These are phyloP conservation scores for Cladophialophora chaetospira DNA, from an alignment of 2,329 filamentous ascomycete species.

Conservation along the genomic window DNA sequence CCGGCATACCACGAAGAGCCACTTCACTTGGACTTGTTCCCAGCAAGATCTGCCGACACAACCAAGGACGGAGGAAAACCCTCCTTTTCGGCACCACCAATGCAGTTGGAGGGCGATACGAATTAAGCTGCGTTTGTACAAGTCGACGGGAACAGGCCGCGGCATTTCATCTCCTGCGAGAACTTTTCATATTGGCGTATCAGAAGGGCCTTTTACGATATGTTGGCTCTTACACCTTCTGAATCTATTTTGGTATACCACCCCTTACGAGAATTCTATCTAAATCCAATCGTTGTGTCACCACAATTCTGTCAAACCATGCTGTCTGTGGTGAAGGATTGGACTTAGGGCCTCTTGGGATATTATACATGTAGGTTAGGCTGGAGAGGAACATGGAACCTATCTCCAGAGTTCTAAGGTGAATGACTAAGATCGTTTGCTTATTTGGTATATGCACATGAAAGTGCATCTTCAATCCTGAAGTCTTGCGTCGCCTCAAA, in stretches of 20 bases:
- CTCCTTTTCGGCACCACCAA: not conserved
- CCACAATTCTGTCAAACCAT: too few species aligned
- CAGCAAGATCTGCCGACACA: not conserved
- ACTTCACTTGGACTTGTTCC: not conserved
- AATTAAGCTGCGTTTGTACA: not conserved
- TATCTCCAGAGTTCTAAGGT: too few species aligned
- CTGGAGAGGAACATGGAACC: too few species aligned
- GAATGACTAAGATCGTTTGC: too few species aligned
- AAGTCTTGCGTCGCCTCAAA: too few species aligned
- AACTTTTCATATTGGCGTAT: not conserved
- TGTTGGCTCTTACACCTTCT: not conserved
- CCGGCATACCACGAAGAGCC: not conserved
- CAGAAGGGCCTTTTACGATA: not conserved
- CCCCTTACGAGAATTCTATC: too few species aligned
- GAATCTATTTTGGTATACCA: not conserved
- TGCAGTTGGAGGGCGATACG: slow-evolving; percentile 6
- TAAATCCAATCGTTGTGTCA: too few species aligned
- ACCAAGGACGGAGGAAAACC: not conserved
- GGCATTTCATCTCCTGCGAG: not conserved
- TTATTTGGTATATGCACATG: too few species aligned
- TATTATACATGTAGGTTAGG: too few species aligned
- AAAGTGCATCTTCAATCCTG: too few species aligned
- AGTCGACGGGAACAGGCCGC: not conserved
- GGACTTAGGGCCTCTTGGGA: too few species aligned
- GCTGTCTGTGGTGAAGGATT: too few species aligned